Conservation (phyloP, 2,329 filamentous ascomycete genomes). For the Hypoxylon sp. region DNA sequence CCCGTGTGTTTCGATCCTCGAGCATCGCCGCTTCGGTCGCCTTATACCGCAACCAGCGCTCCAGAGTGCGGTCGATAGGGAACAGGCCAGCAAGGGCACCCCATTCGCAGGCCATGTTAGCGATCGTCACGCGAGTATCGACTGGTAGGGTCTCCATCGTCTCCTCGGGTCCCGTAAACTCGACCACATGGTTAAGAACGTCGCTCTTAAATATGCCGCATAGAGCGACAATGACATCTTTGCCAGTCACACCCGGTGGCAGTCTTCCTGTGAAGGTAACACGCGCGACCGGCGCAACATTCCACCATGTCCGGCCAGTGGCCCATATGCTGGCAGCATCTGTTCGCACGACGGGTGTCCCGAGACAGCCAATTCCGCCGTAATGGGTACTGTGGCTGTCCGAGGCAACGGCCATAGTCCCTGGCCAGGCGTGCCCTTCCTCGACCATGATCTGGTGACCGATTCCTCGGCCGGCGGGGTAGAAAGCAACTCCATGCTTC, state of each 20-base stretch:
- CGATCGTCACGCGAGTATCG: slow-evolving; percentile 80
- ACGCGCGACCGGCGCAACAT: not conserved
- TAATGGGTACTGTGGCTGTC: not conserved
- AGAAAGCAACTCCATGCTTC: slow-evolving; percentile 83
- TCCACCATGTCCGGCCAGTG: not conserved
- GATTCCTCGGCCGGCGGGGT: slow-evolving; percentile 62
- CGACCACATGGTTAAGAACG: slow-evolving; percentile 91
- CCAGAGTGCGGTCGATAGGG: slow-evolving; percentile 81
- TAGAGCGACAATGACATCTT: slow-evolving; percentile 94
- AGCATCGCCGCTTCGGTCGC: slow-evolving; percentile 79
- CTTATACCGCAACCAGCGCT: slow-evolving; percentile 82
- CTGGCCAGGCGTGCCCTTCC: slow-evolving; percentile 5
- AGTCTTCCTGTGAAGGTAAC: not conserved
- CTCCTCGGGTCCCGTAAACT: slow-evolving; percentile 76
- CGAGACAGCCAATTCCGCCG: not conserved
- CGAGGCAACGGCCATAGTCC: not conserved
- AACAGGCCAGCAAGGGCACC: slow-evolving; percentile 75
- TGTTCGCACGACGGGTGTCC: not conserved
- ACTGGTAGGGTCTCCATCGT: slow-evolving; percentile 68
- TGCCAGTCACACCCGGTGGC: slow-evolving; percentile 61
- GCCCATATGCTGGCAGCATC: not conserved
- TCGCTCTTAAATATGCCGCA: slow-evolving; percentile 87
- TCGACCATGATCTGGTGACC: slow-evolving; percentile 30
- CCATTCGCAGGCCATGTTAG: slow-evolving; percentile 89
- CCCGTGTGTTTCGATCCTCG: slow-evolving; percentile 61